These are phyloP conservation scores for Phialophora expanda DNA, from an alignment of 2,329 filamentous ascomycete species.

Conservation along the genomic window DNA sequence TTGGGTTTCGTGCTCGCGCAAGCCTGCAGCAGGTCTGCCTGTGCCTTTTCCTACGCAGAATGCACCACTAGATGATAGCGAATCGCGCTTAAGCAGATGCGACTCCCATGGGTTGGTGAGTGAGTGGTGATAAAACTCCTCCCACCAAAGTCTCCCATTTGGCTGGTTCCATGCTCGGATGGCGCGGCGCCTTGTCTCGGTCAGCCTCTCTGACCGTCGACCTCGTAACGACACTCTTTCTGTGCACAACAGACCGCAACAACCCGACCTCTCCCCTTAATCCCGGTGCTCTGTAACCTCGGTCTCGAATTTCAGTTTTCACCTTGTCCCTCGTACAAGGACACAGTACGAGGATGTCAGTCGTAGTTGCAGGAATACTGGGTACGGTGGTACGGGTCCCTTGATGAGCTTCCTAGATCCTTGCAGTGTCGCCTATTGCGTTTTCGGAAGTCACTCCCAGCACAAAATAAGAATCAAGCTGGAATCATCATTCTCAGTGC, in stretches of 20 bases:
- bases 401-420: neutral
- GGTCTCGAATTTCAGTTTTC: neutral
- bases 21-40: neutral
- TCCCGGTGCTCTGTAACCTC: neutral
- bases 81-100: conserved; percentile 1
- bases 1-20: neutral
- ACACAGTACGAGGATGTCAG: neutral
- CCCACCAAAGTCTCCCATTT: neutral
- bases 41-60: neutral
- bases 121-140: neutral
- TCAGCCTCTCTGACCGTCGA: neutral
- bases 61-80: neutral
- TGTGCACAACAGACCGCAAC: neutral
- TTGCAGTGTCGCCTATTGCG: neutral
- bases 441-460: too few relatives aligned
- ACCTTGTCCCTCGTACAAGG: neutral
- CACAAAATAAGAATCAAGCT: neutral
- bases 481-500: neutral
- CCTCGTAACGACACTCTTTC: neutral
- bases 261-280: neutral
- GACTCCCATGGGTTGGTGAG: neutral
- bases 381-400: neutral
- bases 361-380: neutral
- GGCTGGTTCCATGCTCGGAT: neutral
- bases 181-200: too few relatives aligned